Evolutionary conservation across 78 protist genomes (phyloP).

Genomic region (Pigoraptor vietnamica): DNA sequence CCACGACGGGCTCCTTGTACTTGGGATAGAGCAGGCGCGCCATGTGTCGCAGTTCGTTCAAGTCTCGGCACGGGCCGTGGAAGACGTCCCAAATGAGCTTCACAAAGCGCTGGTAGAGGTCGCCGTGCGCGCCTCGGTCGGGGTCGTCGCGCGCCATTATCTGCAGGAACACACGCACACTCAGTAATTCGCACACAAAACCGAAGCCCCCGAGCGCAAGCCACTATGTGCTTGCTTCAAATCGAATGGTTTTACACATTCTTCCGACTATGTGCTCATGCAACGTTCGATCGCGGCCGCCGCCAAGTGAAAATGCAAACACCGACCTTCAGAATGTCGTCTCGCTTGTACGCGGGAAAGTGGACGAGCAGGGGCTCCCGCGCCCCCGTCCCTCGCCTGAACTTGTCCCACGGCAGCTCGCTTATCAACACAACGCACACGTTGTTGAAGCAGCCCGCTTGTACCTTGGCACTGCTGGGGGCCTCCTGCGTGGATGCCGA

Average conservation of each 20-base stretch:
- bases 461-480: too few species aligned
- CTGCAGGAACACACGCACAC: too few species aligned
- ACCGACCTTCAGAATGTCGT: background rate
- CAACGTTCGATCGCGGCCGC: too few species aligned
- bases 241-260: too few species aligned
- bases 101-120: background rate
- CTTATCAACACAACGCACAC: background rate
- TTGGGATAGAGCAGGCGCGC: background rate
- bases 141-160: background rate
- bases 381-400: background rate
- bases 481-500: too few species aligned
- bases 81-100: background rate
- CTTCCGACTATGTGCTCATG: too few species aligned
- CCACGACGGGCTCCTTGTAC: background rate
- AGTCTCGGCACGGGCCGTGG: background rate
- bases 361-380: background rate
- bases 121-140: background rate
- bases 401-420: background rate
- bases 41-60: background rate
- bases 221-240: too few species aligned
- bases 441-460: background rate
- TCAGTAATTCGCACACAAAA: too few species aligned
- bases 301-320: too few species aligned
- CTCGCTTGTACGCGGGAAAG: background rate
- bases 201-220: too few species aligned